Evolutionary conservation across 768 basidiomycete genomes (phyloP).

Genomic region (Tulasnella sp.): DNA sequence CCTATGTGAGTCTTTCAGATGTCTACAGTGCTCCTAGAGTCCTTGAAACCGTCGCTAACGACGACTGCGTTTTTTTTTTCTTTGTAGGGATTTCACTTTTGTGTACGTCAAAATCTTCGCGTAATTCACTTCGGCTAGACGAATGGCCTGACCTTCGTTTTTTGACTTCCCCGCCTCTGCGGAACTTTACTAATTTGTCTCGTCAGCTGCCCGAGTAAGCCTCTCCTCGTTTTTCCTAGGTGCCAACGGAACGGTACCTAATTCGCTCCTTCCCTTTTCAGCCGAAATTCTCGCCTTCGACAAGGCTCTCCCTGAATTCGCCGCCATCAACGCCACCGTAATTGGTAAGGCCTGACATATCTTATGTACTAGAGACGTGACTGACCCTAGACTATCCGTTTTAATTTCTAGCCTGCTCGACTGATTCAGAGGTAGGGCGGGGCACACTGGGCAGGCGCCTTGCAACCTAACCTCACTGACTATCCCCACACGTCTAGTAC

Average conservation of each 20-base stretch:
- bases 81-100: conserved; percentile 83
- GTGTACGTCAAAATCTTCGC: conserved; percentile 38
- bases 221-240: background rate
- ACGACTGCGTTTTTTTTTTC: background rate
- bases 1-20: conserved; percentile 62
- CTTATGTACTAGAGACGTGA: background rate
- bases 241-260: background rate
- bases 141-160: background rate
- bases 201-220: conserved; percentile 28
- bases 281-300: conserved; percentile 96
- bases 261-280: conserved; percentile 35
- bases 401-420: conserved; percentile 58
- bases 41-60: conserved; percentile 1
- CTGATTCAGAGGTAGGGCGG: conserved; percentile 65
- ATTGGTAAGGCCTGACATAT: conserved; percentile 50
- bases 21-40: background rate
- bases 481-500: conserved; percentile 37
- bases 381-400: background rate
- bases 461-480: background rate
- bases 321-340: conserved; percentile 65
- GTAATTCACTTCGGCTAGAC: background rate
- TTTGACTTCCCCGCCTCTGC: conserved; percentile 19
- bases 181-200: conserved; percentile 29
- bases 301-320: conserved; percentile 73
- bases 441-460: conserved; percentile 26